Conservation (phyloP, 805 yeast species). For the Saccharomycopsis sp. region DNA sequence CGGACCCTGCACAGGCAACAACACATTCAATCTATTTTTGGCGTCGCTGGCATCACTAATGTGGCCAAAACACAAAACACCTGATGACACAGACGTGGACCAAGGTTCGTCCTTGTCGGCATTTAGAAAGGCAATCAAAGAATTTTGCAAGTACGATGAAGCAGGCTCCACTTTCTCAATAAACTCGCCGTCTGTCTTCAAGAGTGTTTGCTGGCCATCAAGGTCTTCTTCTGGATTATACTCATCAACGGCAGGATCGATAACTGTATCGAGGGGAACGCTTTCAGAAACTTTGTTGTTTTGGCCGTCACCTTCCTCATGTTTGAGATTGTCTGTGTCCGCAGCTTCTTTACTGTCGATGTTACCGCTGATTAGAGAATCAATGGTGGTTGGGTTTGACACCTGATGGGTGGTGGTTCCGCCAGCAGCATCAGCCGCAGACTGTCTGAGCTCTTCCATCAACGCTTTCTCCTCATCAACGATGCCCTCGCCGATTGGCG, state of each 20-base stretch:
- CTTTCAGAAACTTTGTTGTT: slow-evolving; percentile 2
- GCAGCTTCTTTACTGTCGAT: too few species aligned
- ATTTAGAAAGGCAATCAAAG: slow-evolving; percentile 58
- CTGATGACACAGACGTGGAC: slow-evolving; percentile 41
- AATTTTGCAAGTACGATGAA: slow-evolving; percentile 56
- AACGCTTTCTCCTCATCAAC: slow-evolving; percentile 15
- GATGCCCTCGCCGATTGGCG: slow-evolving; percentile 26
- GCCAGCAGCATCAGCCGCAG: slow-evolving; percentile 25
- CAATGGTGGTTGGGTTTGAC: not conserved
- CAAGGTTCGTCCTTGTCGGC: slow-evolving; percentile 36
- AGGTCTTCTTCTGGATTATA: too few species aligned
- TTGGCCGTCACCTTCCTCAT: too few species aligned
- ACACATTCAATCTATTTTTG: slow-evolving; percentile 54
- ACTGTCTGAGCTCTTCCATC: slow-evolving; percentile 23
- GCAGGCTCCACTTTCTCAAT: slow-evolving; percentile 35
- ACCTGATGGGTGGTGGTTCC: too few species aligned
- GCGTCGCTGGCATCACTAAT: slow-evolving; percentile 66
- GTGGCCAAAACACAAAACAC: slow-evolving; percentile 74
- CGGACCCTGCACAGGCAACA: slow-evolving; percentile 82
- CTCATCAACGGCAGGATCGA: too few species aligned
- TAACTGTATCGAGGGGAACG: not conserved
- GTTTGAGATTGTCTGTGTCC: too few species aligned
- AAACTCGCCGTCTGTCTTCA: slow-evolving; percentile 9
- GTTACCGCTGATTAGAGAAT: not conserved
- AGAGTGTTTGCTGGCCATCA: too few species aligned